phyloP scores from a whole-genome alignment of 805 yeast species.

The Cyberlindnera maclurae region DNA sequence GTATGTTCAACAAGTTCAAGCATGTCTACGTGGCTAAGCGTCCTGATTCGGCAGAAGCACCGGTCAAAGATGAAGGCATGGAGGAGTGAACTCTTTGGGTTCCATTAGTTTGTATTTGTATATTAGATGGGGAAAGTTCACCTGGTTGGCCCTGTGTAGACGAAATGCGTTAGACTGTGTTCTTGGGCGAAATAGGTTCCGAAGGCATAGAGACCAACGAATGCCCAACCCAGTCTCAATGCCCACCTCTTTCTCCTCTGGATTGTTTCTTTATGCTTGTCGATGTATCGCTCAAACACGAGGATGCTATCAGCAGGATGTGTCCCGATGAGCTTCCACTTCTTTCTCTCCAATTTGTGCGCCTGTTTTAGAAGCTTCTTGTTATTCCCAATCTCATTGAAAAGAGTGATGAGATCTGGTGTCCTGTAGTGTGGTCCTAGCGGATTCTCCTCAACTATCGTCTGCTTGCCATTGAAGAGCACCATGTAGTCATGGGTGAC shows the following conservation, averaged over 20 bases:
- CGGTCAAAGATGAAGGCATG: constrained; percentile 10
- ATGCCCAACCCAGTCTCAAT: not conserved
- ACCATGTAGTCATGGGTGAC: constrained; percentile 21
- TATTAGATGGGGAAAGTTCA: constrained; percentile 1
- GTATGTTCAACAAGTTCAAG: constrained; percentile 63
- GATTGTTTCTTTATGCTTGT: constrained; percentile 5
- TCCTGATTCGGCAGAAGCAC: constrained; percentile 2
- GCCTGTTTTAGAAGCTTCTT: constrained; percentile 29
- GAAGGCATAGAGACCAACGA: not conserved
- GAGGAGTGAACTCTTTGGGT: constrained; percentile 6
- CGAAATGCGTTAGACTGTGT: too few relatives aligned
- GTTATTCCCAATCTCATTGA: constrained; percentile 33
- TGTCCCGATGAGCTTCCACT: constrained; percentile 26
- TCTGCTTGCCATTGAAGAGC: constrained; percentile 9
- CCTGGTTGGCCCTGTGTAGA: not conserved
- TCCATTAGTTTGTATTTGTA: not conserved
- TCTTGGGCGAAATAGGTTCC: not conserved
- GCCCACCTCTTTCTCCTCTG: constrained; percentile 1
- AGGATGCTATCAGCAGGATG: constrained; percentile 23
- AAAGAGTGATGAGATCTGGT: constrained; percentile 36
- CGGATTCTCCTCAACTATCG: constrained; percentile 30
- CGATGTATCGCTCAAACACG: constrained; percentile 32
- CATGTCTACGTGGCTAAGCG: constrained; percentile 20
- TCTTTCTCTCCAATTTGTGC: constrained; percentile 33
- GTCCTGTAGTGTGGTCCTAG: constrained; percentile 29